Percentiles rank a stretch among this genome's conserved stretches.
Conservation (phyloP, 108 stramenopile genomes). For the Skeletonema menzelii region DNA sequence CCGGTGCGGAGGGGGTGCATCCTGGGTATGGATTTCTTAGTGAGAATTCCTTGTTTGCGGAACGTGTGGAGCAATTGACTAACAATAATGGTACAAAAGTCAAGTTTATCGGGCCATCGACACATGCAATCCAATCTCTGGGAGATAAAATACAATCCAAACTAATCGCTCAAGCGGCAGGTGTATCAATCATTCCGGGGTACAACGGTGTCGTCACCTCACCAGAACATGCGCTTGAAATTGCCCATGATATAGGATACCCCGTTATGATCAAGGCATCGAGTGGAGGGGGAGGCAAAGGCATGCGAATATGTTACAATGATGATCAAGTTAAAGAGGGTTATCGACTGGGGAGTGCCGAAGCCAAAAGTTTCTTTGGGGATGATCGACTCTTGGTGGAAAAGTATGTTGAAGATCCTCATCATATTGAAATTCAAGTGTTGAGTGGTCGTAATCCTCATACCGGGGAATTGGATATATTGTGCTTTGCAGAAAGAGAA, state of each 20-base stretch:
- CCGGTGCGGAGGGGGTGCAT: conserved; percentile 89
- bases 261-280: conserved; percentile 99
- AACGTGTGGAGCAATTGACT: conserved; percentile 19
- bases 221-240: conserved; percentile 54
- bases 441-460: conserved; percentile 66
- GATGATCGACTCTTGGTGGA: conserved; percentile 96
- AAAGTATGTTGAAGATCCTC: conserved; percentile 94
- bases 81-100: conserved; percentile 28
- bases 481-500: conserved; percentile 93
- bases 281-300: conserved; percentile 98
- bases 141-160: conserved; percentile 95
- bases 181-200: conserved; percentile 92
- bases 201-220: conserved; percentile 67
- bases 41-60: conserved; percentile 82
- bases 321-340: conserved; percentile 80
- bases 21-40: conserved; percentile 91
- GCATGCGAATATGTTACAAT: conserved; percentile 94
- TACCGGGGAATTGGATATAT: conserved; percentile 61
- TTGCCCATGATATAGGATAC: conserved; percentile 94
- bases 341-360: conserved; percentile 79
- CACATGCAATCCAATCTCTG: conserved; percentile 87
- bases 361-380: conserved; percentile 90
- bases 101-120: conserved; percentile 90
- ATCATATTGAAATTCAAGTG: conserved; percentile 98
- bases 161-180: conserved; percentile 86